Base-by-base conservation (phyloP, 2,329 filamentous ascomycete species). In the Hirsutella minnesotensis region DNA sequence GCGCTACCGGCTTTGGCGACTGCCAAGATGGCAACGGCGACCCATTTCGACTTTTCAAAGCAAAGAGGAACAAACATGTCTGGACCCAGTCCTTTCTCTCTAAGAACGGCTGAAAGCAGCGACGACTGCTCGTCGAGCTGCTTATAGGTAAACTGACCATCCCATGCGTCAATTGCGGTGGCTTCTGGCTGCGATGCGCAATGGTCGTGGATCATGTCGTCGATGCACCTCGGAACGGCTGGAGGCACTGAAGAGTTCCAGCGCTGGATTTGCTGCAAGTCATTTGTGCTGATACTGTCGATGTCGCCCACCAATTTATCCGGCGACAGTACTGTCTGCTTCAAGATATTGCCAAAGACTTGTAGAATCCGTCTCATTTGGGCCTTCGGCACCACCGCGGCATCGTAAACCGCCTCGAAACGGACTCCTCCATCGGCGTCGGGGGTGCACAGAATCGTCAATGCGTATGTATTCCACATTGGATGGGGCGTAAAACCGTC, bases 21-120 rank as follows among this genome's bases (percentile, higher is more conserved):
- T 3, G 45, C 47, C 1, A 49, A 24, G 2, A 45, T 27, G 5
- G 47, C 41, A 2, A 49, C 45, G 12, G 47, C 33, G 15, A 41
- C 44, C 50, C 51, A 53, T n/a, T 37, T 20, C 2, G 45, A 47
- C 30, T 49, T 53, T 10, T 48, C 44, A 9, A 52, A 53, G 40
- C 45, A 49, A 5, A 33, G 30, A 4, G 30, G 30, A 10, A 33
- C 30, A n/a, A 33, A n/a, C 13, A n/a, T 9, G 8, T 15, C 30
- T 5, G 30, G 30, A 4, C 30, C 30, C 5, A 33, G 8, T 5
- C 30, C 7, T 10, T 15, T 10, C 8, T n/a, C 30, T 10, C 5
- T 5, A 5, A 33, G 30, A n/a, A 4, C 7, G 8, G 12, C 5
- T 10, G 30, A 10, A n/a, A 33, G 30, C 8, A 10, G 30, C 13